A percentile compares a stretch with the other conserved stretches of the same genome.
These are phyloP conservation scores for Phascolomyces articulosus DNA, from an alignment of 371 early-diverging fungal species.

Conservation along the genomic window DNA sequence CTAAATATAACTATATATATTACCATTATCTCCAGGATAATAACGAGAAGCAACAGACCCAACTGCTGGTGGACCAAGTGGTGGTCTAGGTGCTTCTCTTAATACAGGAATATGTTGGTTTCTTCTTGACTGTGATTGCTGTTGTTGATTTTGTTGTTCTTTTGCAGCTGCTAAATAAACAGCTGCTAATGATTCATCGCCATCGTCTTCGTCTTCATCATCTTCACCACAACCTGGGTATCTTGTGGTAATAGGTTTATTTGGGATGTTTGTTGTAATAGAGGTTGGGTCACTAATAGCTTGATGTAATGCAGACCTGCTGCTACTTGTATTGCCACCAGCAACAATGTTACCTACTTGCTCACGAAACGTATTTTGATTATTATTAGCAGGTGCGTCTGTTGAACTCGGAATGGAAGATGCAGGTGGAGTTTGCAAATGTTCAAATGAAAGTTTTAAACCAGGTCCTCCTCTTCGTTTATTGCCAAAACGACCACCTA, in stretches of 20 bases:
- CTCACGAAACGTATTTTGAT: conserved; percentile 32
- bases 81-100: conserved; percentile 43
- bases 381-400: conserved; percentile 1
- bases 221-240: conserved; percentile 21
- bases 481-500: conserved; percentile 8
- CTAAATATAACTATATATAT: background rate
- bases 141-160: conserved; percentile 2
- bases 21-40: conserved; percentile 2
- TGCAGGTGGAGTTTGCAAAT: conserved; percentile 21
- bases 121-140: conserved; percentile 11
- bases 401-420: background rate
- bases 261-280: conserved; percentile 1
- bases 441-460: conserved; percentile 23
- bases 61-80: conserved; percentile 9
- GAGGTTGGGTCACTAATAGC: conserved; percentile 8
- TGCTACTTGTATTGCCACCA: conserved; percentile 17
- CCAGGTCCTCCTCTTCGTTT: conserved; percentile 19
- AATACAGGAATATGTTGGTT: conserved; percentile 24
- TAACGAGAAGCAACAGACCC: background rate
- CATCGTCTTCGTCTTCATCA: conserved; percentile 24
- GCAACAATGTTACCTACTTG: conserved; percentile 45
- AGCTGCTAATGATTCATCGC: conserved; percentile 20
- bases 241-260: conserved; percentile 1
- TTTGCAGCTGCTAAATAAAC: conserved; percentile 5
- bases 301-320: conserved; percentile 9